Evolutionary conservation across 2,329 filamentous ascomycete genomes (phyloP).

Genomic region (Colletotrichum tofieldiae): DNA sequence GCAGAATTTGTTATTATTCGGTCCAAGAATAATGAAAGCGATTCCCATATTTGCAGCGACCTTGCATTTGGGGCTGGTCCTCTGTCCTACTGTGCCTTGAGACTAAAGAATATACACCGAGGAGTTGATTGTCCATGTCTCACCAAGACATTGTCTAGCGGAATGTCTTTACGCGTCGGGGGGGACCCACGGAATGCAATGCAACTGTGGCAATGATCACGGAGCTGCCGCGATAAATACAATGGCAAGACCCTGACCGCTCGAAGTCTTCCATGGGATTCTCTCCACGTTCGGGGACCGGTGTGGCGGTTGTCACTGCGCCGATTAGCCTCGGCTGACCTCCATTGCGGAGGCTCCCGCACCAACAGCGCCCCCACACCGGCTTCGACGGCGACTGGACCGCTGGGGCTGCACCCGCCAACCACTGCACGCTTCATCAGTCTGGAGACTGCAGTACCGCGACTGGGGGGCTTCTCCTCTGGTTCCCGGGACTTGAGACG

Average conservation of each 20-base stretch:
- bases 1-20: no score
- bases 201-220: background rate
- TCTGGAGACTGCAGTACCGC: slow-evolving; percentile 29
- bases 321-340: slow-evolving; percentile 40
- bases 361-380: slow-evolving; percentile 21
- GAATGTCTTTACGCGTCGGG: background rate
- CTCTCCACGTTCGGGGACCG: slow-evolving; percentile 5
- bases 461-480: slow-evolving; percentile 24
- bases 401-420: slow-evolving; percentile 14
- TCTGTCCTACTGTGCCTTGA: background rate
- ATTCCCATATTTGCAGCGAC: no score
- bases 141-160: background rate
- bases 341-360: slow-evolving; percentile 32
- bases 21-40: no score
- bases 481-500: background rate
- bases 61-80: no score
- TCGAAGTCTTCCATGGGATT: slow-evolving; percentile 32
- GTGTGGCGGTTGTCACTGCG: slow-evolving; percentile 17
- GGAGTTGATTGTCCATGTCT: background rate
- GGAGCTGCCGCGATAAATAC: background rate
- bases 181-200: no score
- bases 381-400: slow-evolving; percentile 21
- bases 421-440: slow-evolving; percentile 7
- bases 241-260: background rate
- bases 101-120: background rate